A percentile compares a stretch with the other conserved stretches of the same genome.
Evolutionary conservation across 2,329 filamentous ascomycete genomes (phyloP).

Genomic region (Paecilomyces variotii): DNA sequence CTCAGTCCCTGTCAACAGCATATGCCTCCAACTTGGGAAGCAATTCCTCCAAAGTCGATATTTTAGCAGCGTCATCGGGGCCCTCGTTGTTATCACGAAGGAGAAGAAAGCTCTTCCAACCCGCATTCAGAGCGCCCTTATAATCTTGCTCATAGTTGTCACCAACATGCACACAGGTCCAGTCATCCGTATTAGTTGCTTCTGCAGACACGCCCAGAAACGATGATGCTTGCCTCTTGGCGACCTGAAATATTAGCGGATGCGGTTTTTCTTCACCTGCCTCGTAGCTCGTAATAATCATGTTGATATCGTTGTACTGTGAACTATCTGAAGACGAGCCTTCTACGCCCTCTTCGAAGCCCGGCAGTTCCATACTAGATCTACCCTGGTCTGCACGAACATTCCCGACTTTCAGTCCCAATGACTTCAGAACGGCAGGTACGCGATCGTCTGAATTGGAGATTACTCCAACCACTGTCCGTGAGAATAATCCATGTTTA

Average conservation of each 20-base stretch:
- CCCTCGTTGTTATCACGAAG: conserved; percentile 12
- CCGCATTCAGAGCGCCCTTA: conserved; percentile 26
- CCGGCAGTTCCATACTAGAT: conserved; percentile 18
- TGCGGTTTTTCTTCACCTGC: conserved; percentile 38
- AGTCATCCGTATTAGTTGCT: conserved; percentile 6
- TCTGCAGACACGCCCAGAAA: neutral
- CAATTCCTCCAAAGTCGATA: conserved; percentile 6
- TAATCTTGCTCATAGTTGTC: conserved; percentile 38
- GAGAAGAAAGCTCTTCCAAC: conserved; percentile 30
- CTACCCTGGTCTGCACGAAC: conserved; percentile 23
- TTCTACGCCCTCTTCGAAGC: conserved; percentile 12
- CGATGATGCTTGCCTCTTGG: conserved; percentile 22
- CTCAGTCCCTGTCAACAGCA: neutral
- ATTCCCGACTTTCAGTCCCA: conserved; percentile 31
- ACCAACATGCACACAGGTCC: conserved; percentile 35
- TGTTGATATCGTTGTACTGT: conserved; percentile 29
- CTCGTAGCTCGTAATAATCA: conserved; percentile 40
- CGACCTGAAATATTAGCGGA: conserved; percentile 32
- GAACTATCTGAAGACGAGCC: neutral
- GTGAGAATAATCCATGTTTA: conserved; percentile 17
- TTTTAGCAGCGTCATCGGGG: neutral
- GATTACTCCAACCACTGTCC: conserved; percentile 33
- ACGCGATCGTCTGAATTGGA: conserved; percentile 42
- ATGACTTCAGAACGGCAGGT: conserved; percentile 27
- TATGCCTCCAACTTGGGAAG: conserved; percentile 3